Percentiles rank a stretch among this genome's conserved stretches.
Conservation (phyloP, 495 filamentous ascomycete genomes). For the Penicillium salamii region DNA sequence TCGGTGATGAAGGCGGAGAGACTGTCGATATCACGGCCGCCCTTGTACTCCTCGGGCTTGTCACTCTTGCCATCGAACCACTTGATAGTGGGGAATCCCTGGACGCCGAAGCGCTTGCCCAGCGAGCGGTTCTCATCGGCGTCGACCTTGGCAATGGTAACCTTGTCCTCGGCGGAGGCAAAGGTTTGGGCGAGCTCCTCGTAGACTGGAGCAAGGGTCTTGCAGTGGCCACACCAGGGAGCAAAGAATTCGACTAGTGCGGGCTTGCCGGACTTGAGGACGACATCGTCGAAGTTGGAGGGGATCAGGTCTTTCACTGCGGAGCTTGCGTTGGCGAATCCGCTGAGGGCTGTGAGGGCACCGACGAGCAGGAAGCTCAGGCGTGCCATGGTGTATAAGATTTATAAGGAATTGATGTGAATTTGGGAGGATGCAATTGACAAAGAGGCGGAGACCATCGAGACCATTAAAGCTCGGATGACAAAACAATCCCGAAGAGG, state of each 20-base stretch:
- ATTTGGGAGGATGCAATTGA: conserved; percentile 1
- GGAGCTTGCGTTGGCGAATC: conserved; percentile 42
- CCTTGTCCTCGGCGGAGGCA: conserved; percentile 72
- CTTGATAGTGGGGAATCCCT: conserved; percentile 96
- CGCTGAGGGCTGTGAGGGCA: conserved; percentile 38
- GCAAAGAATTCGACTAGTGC: conserved; percentile 98
- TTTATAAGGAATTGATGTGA: background rate
- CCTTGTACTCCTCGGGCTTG: conserved; percentile 78
- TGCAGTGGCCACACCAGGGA: conserved; percentile 99
- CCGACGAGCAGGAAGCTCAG: conserved; percentile 46
- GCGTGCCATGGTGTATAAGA: conserved; percentile 40
- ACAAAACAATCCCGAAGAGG: conserved; percentile 23
- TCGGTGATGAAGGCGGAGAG: conserved; percentile 76
- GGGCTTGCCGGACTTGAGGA: conserved; percentile 89
- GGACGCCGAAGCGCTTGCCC: conserved; percentile 80
- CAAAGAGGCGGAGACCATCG: conserved; percentile 1
- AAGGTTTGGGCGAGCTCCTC: conserved; percentile 83
- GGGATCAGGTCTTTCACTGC: conserved; percentile 82
- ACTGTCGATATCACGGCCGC: conserved; percentile 84
- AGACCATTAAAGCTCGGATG: conserved; percentile 6
- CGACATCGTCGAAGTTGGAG: conserved; percentile 82
- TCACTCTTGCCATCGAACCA: conserved; percentile 98
- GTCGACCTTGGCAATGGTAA: conserved; percentile 92
- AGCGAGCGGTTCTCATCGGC: conserved; percentile 83
- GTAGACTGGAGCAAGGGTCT: conserved; percentile 90